Conservation (phyloP, 2,329 filamentous ascomycete species). For the Orbilia javanica region DNA sequence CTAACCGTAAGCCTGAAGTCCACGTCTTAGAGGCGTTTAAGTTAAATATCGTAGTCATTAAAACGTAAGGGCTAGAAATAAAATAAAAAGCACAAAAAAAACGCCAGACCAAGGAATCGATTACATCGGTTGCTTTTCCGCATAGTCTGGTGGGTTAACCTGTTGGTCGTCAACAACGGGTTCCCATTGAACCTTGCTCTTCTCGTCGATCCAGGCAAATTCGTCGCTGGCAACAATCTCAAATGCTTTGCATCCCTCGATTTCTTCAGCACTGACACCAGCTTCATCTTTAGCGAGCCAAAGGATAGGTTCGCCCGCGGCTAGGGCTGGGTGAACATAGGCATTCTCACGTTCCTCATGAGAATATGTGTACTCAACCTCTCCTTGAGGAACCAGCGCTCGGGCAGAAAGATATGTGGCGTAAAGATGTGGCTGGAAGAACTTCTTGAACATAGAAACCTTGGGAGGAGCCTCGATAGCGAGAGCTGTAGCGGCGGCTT, state of each 20-base stretch:
- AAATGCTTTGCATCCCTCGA: conserved; percentile 75
- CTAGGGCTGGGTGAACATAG: conserved; percentile 80
- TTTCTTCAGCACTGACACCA: conserved; percentile 81
- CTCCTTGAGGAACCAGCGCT: conserved; percentile 74
- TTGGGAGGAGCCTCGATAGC: conserved; percentile 67
- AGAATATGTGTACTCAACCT: conserved; percentile 73
- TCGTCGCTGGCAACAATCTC: conserved; percentile 85
- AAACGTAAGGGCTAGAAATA: conserved; percentile 24
- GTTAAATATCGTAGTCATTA: conserved; percentile 56
- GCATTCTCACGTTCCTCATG: conserved; percentile 75
- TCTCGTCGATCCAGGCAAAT: conserved; percentile 77
- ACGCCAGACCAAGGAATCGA: neutral
- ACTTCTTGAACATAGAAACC: conserved; percentile 74
- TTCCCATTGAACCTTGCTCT: conserved; percentile 71
- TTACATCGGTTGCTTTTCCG: conserved; percentile 67
- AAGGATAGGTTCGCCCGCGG: conserved; percentile 74
- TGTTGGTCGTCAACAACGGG: conserved; percentile 71
- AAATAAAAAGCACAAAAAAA: conserved; percentile 8
- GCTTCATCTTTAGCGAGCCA: conserved; percentile 85
- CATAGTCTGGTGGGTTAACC: conserved; percentile 72
- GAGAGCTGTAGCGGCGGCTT: conserved; percentile 63
- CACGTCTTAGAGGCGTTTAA: neutral
- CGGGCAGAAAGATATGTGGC: conserved; percentile 79
- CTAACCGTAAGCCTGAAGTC: neutral
- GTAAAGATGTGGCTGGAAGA: conserved; percentile 82